Percentiles rank a stretch among this genome's conserved stretches.
phyloP scores from a whole-genome alignment of 768 basidiomycete species.

The Podaxis pistillaris region DNA sequence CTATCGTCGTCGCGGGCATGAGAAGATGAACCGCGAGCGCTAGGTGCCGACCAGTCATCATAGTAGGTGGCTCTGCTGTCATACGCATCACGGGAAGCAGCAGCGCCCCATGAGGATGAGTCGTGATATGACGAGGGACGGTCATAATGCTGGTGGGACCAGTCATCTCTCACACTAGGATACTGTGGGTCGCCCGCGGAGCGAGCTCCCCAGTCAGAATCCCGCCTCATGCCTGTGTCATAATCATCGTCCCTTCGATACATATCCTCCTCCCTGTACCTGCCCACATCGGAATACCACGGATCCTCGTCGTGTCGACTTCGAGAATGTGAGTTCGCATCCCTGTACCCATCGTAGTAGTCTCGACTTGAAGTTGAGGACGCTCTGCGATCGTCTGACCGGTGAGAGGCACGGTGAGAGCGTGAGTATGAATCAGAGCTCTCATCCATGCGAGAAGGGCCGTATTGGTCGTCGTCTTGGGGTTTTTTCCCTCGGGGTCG shows the following conservation, averaged over 20 bases:
- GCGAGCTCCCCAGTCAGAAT: slow-evolving; percentile 44
- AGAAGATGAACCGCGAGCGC: slow-evolving; percentile 25
- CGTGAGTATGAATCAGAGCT: slow-evolving; percentile 54
- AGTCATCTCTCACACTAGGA: slow-evolving; percentile 46
- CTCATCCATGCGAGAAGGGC: slow-evolving; percentile 49
- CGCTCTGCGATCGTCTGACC: slow-evolving; percentile 47
- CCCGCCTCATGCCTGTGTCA: slow-evolving; percentile 42
- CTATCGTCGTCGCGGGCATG: slow-evolving; percentile 29
- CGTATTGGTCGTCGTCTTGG: slow-evolving; percentile 47
- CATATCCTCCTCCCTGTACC: slow-evolving; percentile 50
- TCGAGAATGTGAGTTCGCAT: slow-evolving; percentile 54
- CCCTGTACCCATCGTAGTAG: slow-evolving; percentile 47
- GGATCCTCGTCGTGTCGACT: slow-evolving; percentile 51
- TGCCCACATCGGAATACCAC: slow-evolving; percentile 48
- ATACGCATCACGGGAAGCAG: slow-evolving; percentile 31
- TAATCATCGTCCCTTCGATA: slow-evolving; percentile 48
- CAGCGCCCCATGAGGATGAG: slow-evolving; percentile 38
- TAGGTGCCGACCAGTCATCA: slow-evolving; percentile 22
- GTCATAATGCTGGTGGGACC: slow-evolving; percentile 45
- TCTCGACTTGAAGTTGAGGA: slow-evolving; percentile 41
- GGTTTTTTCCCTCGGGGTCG: slow-evolving; percentile 52
- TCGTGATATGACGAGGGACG: slow-evolving; percentile 47
- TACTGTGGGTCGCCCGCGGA: slow-evolving; percentile 35
- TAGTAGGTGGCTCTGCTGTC: slow-evolving; percentile 41
- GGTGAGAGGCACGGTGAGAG: slow-evolving; percentile 44